phyloP scores from a whole-genome alignment of 495 filamentous ascomycete genomes.

The Bacidia gigantensis region DNA sequence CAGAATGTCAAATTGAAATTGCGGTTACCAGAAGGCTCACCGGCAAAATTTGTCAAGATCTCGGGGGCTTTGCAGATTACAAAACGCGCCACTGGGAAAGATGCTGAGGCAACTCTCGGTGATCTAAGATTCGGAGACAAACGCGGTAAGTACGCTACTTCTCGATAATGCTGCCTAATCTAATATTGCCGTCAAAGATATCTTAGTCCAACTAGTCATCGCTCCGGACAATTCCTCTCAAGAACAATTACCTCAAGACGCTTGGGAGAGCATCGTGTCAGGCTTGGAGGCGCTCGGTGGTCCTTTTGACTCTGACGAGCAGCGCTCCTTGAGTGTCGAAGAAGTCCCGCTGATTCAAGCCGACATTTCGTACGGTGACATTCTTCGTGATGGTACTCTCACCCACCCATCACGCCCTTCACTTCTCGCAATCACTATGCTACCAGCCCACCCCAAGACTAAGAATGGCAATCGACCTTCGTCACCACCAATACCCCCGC shows the following conservation, averaged over 20 bases:
- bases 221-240: conserved; percentile 75
- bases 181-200: conserved; percentile 39
- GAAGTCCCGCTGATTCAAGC: conserved; percentile 94
- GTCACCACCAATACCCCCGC: conserved; percentile 85
- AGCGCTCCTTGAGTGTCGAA: conserved; percentile 72
- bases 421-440: conserved; percentile 94
- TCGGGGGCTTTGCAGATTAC: conserved; percentile 94
- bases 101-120: conserved; percentile 85
- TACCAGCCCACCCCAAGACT: conserved; percentile 54
- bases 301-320: conserved; percentile 73
- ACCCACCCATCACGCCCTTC: conserved; percentile 81
- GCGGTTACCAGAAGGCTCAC: conserved; percentile 85
- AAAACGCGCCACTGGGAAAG: conserved; percentile 90
- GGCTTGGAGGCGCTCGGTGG: conserved; percentile 93
- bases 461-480: conserved; percentile 44
- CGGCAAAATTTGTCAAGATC: conserved; percentile 96
- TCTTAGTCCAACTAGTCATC: conserved; percentile 90
- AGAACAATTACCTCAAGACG: conserved; percentile 79
- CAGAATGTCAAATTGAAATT: conserved; percentile 98
- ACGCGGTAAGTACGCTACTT: conserved; percentile 36
- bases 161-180: background rate
- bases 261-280: conserved; percentile 95
- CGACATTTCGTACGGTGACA: conserved; percentile 85
- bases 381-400: conserved; percentile 79
- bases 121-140: conserved; percentile 96